Evolutionary conservation across 441 rosid species (phyloP).

Genomic region (Syzygium syzygioides): DNA sequence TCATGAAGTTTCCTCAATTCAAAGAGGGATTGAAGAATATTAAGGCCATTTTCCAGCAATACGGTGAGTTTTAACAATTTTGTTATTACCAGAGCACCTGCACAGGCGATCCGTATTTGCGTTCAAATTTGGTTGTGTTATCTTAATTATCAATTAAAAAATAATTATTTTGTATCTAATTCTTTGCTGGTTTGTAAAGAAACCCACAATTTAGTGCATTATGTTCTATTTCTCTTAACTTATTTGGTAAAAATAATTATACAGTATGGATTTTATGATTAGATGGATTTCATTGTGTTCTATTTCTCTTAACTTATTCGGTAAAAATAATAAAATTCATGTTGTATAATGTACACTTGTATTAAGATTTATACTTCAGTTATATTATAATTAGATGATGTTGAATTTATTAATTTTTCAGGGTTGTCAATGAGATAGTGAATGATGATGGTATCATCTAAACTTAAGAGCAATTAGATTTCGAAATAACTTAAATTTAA

Average conservation of each 20-base stretch:
- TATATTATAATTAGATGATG: background rate
- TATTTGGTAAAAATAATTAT: background rate
- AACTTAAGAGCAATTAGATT: background rate
- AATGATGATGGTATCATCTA: background rate
- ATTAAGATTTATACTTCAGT: background rate
- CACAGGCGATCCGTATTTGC: background rate
- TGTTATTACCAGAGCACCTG: background rate
- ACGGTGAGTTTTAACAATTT: constrained; percentile 35
- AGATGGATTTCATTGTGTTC: background rate
- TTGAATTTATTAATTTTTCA: background rate
- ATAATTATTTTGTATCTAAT: background rate
- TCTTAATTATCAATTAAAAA: background rate
- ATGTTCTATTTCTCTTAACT: background rate
- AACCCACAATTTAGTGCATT: background rate
- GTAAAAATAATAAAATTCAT: background rate
- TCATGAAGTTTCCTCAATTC: constrained; percentile 63
- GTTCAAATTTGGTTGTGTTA: background rate
- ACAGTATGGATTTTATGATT: no score
- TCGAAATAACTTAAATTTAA: background rate
- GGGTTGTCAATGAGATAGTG: background rate
- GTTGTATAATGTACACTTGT: background rate
- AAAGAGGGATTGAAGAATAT: constrained; percentile 54
- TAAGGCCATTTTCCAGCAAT: constrained; percentile 50
- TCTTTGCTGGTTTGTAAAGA: background rate
- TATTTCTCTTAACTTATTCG: background rate